Evolutionary conservation across 2,329 filamentous ascomycete species (phyloP).

Genomic region (Sporothrix variecibatus): DNA sequence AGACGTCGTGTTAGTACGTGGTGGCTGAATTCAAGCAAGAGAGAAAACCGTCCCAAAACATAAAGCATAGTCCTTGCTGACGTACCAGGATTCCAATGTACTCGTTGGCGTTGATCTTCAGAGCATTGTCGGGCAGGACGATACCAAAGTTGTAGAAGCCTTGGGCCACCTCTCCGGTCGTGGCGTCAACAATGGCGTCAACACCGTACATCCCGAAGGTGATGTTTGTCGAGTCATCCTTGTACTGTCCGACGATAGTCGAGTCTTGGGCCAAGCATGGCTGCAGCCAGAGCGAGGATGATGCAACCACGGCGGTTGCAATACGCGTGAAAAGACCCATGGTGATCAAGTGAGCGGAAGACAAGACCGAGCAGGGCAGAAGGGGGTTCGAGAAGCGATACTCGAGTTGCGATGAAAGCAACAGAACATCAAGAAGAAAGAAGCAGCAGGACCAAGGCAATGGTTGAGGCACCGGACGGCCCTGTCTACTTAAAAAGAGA

Average conservation of each 20-base stretch:
- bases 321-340: constrained; percentile 24
- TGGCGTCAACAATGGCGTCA: constrained; percentile 23
- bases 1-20: neutral
- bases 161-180: constrained; percentile 22
- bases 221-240: constrained; percentile 27
- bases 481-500: constrained; percentile 5
- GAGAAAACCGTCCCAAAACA: too few relatives aligned
- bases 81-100: constrained; percentile 62
- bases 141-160: constrained; percentile 49
- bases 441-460: neutral
- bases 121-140: constrained; percentile 52
- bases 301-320: constrained; percentile 24
- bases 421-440: neutral
- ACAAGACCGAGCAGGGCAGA: neutral
- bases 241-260: constrained; percentile 22
- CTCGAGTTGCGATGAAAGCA: neutral
- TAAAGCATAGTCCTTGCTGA: too few relatives aligned
- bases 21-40: too few relatives aligned
- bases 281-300: constrained; percentile 11
- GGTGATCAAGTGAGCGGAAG: neutral
- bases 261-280: constrained; percentile 25
- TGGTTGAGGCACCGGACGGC: neutral
- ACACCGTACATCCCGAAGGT: constrained; percentile 29
- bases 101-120: constrained; percentile 52
- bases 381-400: neutral